Percentiles rank a stretch among this genome's conserved stretches.
Conservation (phyloP, 139 green algal species). For the Marvania coccoides region DNA sequence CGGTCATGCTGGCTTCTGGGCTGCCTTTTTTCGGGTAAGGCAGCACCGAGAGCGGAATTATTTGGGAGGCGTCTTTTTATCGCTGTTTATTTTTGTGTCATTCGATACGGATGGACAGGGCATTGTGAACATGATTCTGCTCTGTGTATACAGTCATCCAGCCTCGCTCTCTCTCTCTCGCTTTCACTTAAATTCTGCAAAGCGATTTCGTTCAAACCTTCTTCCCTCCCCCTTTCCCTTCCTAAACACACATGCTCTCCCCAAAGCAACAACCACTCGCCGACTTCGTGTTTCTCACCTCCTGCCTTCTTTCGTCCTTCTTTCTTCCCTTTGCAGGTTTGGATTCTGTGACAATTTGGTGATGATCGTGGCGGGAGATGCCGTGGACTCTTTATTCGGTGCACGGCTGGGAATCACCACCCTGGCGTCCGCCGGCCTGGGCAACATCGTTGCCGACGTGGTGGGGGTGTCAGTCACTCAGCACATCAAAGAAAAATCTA, state of each 20-base stretch:
- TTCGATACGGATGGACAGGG: too few relatives aligned
- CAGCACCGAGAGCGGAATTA: constrained; percentile 51
- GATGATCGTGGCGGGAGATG: constrained; percentile 61
- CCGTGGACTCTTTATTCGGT: constrained; percentile 52
- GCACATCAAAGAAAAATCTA: constrained; percentile 37
- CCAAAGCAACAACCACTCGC: background rate
- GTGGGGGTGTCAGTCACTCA: constrained; percentile 50
- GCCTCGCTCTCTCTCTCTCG: background rate
- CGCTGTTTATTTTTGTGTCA: too few relatives aligned
- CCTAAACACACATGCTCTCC: background rate
- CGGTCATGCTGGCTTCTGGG: constrained; percentile 25
- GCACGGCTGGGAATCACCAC: constrained; percentile 34
- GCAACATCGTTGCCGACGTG: constrained; percentile 47
- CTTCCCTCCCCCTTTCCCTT: too few relatives aligned
- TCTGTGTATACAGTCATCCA: too few relatives aligned
- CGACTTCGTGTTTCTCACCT: background rate
- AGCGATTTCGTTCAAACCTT: too few relatives aligned
- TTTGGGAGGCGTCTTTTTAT: too few relatives aligned
- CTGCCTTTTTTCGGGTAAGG: constrained; percentile 59
- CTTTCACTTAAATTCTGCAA: background rate
- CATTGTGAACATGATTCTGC: too few relatives aligned
- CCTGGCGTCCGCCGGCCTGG: constrained; percentile 42
- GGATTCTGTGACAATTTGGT: constrained; percentile 36
- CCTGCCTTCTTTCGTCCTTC: background rate
- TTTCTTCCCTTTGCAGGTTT: constrained; percentile 8